Evolutionary conservation across 164 flowering plant species (phyloP).

Genomic region (Magnolia sinica): DNA sequence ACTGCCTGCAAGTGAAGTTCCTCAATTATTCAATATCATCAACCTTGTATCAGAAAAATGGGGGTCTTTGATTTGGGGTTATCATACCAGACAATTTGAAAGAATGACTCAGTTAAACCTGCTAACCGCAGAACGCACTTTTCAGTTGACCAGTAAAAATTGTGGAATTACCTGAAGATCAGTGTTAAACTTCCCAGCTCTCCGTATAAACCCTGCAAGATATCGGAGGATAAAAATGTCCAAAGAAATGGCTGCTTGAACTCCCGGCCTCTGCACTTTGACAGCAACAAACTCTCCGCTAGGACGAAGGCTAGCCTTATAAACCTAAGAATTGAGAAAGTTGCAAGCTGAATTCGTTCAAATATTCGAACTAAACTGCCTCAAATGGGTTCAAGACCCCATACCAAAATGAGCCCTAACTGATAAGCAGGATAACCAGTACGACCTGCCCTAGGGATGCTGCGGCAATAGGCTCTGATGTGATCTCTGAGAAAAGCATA

Average conservation of each 20-base stretch:
- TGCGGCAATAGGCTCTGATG: slow-evolving; percentile 91
- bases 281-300: slow-evolving; percentile 83
- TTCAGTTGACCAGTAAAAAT: not conserved
- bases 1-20: slow-evolving; percentile 62
- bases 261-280: slow-evolving; percentile 98
- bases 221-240: slow-evolving; percentile 81
- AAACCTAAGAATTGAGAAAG: slow-evolving; percentile 50
- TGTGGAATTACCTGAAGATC: slow-evolving; percentile 74
- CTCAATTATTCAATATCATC: slow-evolving; percentile 8
- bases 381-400: not conserved
- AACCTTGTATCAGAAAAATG: slow-evolving; percentile 3
- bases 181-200: slow-evolving; percentile 71
- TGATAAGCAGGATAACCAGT: slow-evolving; percentile 5
- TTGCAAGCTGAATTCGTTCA: not conserved
- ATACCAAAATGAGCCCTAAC: slow-evolving; percentile 4
- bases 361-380: not conserved
- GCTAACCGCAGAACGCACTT: not conserved
- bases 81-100: not conserved
- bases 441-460: slow-evolving; percentile 98
- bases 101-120: not conserved
- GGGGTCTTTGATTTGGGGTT: not conserved
- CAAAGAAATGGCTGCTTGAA: slow-evolving; percentile 85
- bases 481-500: slow-evolving; percentile 74
- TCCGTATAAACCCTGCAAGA: slow-evolving; percentile 61
- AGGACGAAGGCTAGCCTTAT: slow-evolving; percentile 75